Evolutionary conservation across 139 green algal species (phyloP), one percentile per base, ranked within the genome.

Genomic region (Chlamydomonas sphaeroides): DNA sequence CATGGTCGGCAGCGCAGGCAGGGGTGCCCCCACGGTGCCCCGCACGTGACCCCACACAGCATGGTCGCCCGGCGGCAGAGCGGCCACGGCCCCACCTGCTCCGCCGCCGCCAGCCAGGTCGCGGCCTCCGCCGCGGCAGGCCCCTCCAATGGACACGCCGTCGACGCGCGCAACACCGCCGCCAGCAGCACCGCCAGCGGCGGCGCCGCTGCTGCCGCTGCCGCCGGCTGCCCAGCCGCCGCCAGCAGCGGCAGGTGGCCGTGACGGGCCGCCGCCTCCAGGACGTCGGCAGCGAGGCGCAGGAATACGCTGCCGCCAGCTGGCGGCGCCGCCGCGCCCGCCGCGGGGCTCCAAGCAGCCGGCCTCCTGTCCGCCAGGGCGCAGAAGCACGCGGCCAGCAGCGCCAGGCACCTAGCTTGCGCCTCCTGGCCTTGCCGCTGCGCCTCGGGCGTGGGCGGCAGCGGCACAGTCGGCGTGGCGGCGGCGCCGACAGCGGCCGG

Each of bases 291-390:
- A n/a, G 62, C 41, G 26, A 82, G 75, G 23, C 38, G 11, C 61
- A 82, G 20, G 32, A 82, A 72, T n/a, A 82, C 75, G 41, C 75
- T 82, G 62, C 62, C 75, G 48, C 69, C 17, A 3, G 10, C 45
- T 45, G 6, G 5, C 41, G 8, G 23, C 57, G 18, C 15, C 36
- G 36, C 42, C 38, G 0, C 61, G 42, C 42, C 62, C 2, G 11
- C 15, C 7, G 15, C 8, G 20, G 8, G 14, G 36, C 56, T 15
- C 35, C 71, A 17, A 5, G n/a, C 56, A 38, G 23, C 30, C 18
- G 39, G 30, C 17, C 74, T 30, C 42, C 45, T 42, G 38, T 61
- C 75, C 2, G 45, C 65, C n/a, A 62, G 36, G 23, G 49, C 42
- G 62, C 61, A 72, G 41, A 65, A 72, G 62, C 41, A 63, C 32